These are phyloP conservation scores for Nitzschia sp. DNA, from an alignment of 108 stramenopile species.

Conservation along the genomic window DNA sequence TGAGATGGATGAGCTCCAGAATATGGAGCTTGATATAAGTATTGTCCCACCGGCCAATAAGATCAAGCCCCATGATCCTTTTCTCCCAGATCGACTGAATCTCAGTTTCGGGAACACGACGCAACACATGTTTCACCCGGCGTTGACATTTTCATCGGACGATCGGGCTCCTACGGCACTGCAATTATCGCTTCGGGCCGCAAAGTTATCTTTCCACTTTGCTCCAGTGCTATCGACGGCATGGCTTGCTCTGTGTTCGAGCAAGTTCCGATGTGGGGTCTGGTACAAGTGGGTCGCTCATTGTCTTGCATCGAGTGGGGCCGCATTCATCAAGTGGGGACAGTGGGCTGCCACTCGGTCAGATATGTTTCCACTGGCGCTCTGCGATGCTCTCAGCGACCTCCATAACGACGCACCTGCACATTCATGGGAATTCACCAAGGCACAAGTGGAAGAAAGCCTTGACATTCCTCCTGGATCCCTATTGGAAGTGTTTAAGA, in stretches of 20 bases:
- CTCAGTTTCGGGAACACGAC: slow-evolving; percentile 9
- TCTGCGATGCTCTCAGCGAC: slow-evolving; percentile 57
- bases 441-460: slow-evolving; percentile 42
- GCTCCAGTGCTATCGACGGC: slow-evolving; percentile 44
- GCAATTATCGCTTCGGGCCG: slow-evolving; percentile 30
- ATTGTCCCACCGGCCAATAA: background rate
- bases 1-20: slow-evolving; percentile 13
- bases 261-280: slow-evolving; percentile 42
- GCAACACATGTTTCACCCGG: background rate
- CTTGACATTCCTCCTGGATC: slow-evolving; percentile 36
- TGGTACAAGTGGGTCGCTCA: slow-evolving; percentile 57
- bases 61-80: slow-evolving; percentile 18
- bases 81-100: slow-evolving; percentile 30
- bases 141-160: background rate
- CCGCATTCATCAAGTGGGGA: slow-evolving; percentile 89
- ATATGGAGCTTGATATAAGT: slow-evolving; percentile 1
- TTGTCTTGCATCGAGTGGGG: slow-evolving; percentile 49
- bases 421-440: slow-evolving; percentile 62
- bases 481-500: slow-evolving; percentile 58
- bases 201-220: slow-evolving; percentile 31
- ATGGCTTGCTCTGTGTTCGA: slow-evolving; percentile 38
- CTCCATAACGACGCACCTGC: slow-evolving; percentile 72
- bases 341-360: slow-evolving; percentile 68
- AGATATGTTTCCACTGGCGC: slow-evolving; percentile 82
- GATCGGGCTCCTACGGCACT: slow-evolving; percentile 4